Conservation (phyloP, 1,284 basidiomycete genomes). For the Ganoderma sinense region DNA sequence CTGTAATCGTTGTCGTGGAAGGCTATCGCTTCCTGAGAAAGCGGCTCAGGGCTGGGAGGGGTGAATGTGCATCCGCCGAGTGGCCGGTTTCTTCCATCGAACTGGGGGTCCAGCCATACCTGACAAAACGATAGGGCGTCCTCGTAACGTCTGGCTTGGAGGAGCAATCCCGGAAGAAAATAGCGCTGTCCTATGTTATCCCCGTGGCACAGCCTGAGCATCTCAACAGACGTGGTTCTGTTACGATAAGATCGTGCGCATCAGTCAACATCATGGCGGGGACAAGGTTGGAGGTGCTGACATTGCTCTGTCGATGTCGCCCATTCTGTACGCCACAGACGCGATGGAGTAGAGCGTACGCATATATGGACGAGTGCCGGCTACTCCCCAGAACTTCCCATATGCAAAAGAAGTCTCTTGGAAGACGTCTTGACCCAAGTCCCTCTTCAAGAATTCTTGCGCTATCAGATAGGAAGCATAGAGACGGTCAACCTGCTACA, state of each 20-base stretch:
- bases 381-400: constrained; percentile 44
- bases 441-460: constrained; percentile 29
- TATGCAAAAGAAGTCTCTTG: constrained; percentile 40
- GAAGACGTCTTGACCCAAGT: constrained; percentile 43
- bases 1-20: constrained; percentile 1
- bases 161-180: constrained; percentile 37
- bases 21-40: constrained; percentile 9
- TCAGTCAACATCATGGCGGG: neutral
- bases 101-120: constrained; percentile 26
- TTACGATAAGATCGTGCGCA: too few species aligned
- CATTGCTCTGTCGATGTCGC: constrained; percentile 41
- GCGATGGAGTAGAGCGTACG: constrained; percentile 44
- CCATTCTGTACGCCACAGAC: constrained; percentile 38
- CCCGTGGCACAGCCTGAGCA: constrained; percentile 41
- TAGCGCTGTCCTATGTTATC: constrained; percentile 39
- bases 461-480: neutral
- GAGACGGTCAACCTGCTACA: neutral
- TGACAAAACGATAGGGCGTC: constrained; percentile 41
- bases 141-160: constrained; percentile 28
- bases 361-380: constrained; percentile 49
- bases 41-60: constrained; percentile 23
- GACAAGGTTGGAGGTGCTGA: constrained; percentile 27
- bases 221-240: constrained; percentile 43
- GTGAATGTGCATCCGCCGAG: constrained; percentile 37
- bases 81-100: constrained; percentile 19